Percentiles rank a stretch among this genome's conserved stretches.
phyloP scores from a whole-genome alignment of 1,284 basidiomycete species.

The Fomitiporia mediterranea region DNA sequence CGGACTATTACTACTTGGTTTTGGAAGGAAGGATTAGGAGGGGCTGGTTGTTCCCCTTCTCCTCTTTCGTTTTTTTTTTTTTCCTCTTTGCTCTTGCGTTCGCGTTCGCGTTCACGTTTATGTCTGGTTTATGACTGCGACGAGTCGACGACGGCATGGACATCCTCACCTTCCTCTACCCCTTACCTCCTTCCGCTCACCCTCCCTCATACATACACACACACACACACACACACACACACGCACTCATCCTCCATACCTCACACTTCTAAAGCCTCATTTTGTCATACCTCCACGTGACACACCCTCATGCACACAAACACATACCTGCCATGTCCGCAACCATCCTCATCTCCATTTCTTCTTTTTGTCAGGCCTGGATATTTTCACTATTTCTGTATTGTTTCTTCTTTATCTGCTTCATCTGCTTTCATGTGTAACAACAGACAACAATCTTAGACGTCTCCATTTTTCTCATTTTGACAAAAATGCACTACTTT shows the following conservation, averaged over 20 bases:
- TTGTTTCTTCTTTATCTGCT: not conserved
- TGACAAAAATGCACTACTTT: no score
- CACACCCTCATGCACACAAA: not conserved
- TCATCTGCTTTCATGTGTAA: no score
- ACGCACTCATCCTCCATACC: not conserved
- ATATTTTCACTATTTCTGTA: not conserved
- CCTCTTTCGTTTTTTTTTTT: not conserved
- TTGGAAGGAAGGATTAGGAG: not conserved
- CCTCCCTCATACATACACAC: not conserved
- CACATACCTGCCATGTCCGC: not conserved
- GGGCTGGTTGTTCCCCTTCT: no score
- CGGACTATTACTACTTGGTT: not conserved
- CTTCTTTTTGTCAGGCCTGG: not conserved
- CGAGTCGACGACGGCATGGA: not conserved
- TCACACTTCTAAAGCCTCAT: not conserved
- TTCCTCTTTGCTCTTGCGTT: no score
- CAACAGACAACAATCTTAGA: no score
- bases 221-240: not conserved
- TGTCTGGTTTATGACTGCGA: not conserved
- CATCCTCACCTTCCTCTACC: not conserved
- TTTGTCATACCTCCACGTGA: not conserved
- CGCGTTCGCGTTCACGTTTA: not conserved
- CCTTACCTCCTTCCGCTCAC: not conserved
- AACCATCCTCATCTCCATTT: not conserved
- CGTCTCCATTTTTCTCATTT: no score